Evolutionary conservation across 2,329 filamentous ascomycete genomes (phyloP), one percentile per base, ranked within the genome.

Genomic region (Aspergillus vadensis): DNA sequence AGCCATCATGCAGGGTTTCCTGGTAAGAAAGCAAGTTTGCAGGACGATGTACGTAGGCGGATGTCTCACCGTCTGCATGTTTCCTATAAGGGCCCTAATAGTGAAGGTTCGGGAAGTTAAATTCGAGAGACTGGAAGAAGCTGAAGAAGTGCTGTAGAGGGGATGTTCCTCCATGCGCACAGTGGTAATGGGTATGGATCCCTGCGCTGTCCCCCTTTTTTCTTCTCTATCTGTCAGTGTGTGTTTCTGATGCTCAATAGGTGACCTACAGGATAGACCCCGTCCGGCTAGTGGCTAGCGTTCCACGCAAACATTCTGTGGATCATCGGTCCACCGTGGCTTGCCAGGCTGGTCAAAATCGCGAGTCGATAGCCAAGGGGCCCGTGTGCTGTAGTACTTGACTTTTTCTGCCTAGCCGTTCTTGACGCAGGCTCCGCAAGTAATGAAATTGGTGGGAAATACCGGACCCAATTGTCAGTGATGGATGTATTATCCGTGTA

Each of bases 1-100:
- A 60, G 61, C 59, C 63, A 63, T 59, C 43, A 58, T 61, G 58
- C 58, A 63, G n/a, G 30, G 27, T 55, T 61, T 61, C 61, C 57
- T 41, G 61, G 63, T 44, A 52, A 58, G 55, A 39, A 47, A 55
- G 48, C 36, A 32, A 25, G 23, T 21, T 57, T 49, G 44, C 55
- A 57, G 52, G 50, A 52, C 36, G 38, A 51, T 56, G 51, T 50
- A 23, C 43, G 43, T 57, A 7, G 48, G 41, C 25, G 52, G 48
- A 43, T 55, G 50, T 41, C 25, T 56, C 57, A 43, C 53, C 39
- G 53, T 30, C 53, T 55, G 53, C 53, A 55, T 15, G n/a, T 55
- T 32, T 43, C 25, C 53, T 36, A 17, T 4, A 27, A 30, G 9
- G 41, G 23, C 25, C 19, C 44, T 14, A 50, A 19, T 10, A n/a